These are phyloP conservation scores for Magnusiomyces tetraspermus DNA, from an alignment of 1,139 yeast species.

Conservation along the genomic window DNA sequence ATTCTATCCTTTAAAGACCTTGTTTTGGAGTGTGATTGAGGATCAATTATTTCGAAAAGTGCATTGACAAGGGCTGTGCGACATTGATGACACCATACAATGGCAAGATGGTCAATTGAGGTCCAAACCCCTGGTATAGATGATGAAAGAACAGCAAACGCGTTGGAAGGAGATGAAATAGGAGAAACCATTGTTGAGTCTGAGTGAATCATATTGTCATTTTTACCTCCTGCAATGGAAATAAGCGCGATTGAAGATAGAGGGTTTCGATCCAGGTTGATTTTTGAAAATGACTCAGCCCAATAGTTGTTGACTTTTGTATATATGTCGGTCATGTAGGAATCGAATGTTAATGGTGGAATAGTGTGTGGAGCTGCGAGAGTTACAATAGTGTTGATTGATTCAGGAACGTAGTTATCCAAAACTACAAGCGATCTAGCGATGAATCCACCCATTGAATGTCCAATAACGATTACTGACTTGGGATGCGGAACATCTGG, in stretches of 20 bases:
- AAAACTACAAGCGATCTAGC: conserved; percentile 72
- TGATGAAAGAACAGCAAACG: conserved; percentile 74
- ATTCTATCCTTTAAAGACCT: conserved; percentile 45
- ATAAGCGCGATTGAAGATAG: conserved; percentile 31
- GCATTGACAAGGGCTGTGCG: conserved; percentile 53
- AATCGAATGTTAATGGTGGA: conserved; percentile 93
- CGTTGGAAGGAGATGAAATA: conserved; percentile 61
- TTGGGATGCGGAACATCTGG: conserved; percentile 36
- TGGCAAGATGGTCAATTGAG: conserved; percentile 88
- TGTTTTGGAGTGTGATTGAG: conserved; percentile 44
- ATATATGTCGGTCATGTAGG: conserved; percentile 70
- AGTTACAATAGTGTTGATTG: conserved; percentile 78
- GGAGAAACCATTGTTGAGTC: conserved; percentile 78
- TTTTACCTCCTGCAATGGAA: conserved; percentile 87
- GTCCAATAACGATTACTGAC: conserved; percentile 77
- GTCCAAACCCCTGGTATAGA: conserved; percentile 93
- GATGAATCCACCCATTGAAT: conserved; percentile 96
- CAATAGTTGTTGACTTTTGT: conserved; percentile 71
- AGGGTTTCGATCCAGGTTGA: conserved; percentile 22
- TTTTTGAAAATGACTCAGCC: conserved; percentile 48
- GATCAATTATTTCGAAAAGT: conserved; percentile 52
- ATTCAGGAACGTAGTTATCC: conserved; percentile 60
- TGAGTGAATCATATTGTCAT: conserved; percentile 80
- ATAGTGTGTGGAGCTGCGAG: conserved; percentile 89
- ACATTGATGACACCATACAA: conserved; percentile 93